Percentiles rank a stretch among this genome's conserved stretches.
Evolutionary conservation across 2,329 filamentous ascomycete species (phyloP).

Genomic region (Teratosphaeria zuluensis): DNA sequence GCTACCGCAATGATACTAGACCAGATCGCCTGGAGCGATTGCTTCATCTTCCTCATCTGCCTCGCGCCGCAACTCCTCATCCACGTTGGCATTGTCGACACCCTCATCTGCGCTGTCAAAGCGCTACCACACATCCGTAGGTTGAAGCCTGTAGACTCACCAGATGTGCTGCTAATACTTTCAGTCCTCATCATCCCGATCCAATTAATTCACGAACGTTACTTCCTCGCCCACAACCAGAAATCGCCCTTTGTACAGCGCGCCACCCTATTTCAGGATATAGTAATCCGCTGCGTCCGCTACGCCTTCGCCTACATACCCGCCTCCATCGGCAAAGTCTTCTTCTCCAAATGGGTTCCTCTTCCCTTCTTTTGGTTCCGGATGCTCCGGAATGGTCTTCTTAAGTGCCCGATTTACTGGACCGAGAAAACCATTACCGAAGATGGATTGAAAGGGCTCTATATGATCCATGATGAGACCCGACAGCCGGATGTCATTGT

Average conservation of each 20-base stretch:
- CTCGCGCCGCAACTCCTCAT: slow-evolving; percentile 62
- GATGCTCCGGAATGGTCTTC: slow-evolving; percentile 61
- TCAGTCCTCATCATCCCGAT: slow-evolving; percentile 51
- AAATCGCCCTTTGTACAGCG: slow-evolving; percentile 56
- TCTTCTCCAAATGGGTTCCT: slow-evolving; percentile 65
- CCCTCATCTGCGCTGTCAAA: slow-evolving; percentile 47
- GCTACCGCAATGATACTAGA: slow-evolving; percentile 55
- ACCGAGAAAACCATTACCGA: slow-evolving; percentile 46
- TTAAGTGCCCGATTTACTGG: slow-evolving; percentile 55
- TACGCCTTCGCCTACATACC: slow-evolving; percentile 68
- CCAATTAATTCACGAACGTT: slow-evolving; percentile 49
- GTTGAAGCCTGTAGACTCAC: slow-evolving; percentile 8
- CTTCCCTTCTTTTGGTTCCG: slow-evolving; percentile 67
- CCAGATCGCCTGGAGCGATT: slow-evolving; percentile 67
- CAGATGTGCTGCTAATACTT: background rate
- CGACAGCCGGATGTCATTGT: slow-evolving; percentile 64
- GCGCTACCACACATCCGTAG: slow-evolving; percentile 63
- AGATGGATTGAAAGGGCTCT: slow-evolving; percentile 48
- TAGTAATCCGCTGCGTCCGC: slow-evolving; percentile 66
- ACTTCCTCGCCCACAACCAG: slow-evolving; percentile 36
- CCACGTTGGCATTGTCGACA: slow-evolving; percentile 53
- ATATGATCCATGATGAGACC: slow-evolving; percentile 54
- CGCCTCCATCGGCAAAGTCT: slow-evolving; percentile 58
- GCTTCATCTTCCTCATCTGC: slow-evolving; percentile 60
- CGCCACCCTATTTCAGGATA: slow-evolving; percentile 65